A percentile compares a stretch with the other conserved stretches of the same genome.
Evolutionary conservation across 768 basidiomycete species (phyloP).

Genomic region (Boletus eberwhitei): DNA sequence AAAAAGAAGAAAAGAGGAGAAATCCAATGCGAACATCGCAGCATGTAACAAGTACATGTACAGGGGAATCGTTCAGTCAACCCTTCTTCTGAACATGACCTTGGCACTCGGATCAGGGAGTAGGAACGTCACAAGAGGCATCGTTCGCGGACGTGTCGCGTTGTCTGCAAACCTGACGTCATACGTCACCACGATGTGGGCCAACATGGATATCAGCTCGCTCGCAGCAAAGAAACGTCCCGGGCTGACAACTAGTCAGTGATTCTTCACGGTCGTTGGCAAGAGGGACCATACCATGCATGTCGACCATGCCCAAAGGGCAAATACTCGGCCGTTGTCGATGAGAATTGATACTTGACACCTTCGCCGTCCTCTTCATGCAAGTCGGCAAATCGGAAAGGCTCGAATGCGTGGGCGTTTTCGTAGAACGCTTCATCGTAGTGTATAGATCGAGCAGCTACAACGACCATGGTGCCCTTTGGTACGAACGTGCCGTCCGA

Average conservation of each 20-base stretch:
- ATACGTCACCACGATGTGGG: constrained; percentile 37
- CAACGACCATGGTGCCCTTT: constrained; percentile 26
- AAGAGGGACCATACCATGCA: too few species aligned
- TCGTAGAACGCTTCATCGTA: constrained; percentile 25
- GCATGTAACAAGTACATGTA: too few species aligned
- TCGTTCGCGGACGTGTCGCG: not conserved
- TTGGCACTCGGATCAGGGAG: not conserved
- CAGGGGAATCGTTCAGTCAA: too few species aligned
- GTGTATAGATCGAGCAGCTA: constrained; percentile 22
- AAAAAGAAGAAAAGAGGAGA: too few species aligned
- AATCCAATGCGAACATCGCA: too few species aligned
- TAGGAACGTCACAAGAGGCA: not conserved
- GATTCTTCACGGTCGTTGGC: too few species aligned
- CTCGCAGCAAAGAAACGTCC: constrained; percentile 38
- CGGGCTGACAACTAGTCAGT: too few species aligned
- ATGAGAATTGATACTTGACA: too few species aligned
- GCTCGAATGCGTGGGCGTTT: constrained; percentile 41
- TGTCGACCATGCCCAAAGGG: too few species aligned
- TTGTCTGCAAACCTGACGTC: constrained; percentile 15
- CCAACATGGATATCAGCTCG: constrained; percentile 46
- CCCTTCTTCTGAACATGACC: constrained; percentile 1
- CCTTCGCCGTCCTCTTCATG: too few species aligned
- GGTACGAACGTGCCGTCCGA: constrained; percentile 40
- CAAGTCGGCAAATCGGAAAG: too few species aligned
- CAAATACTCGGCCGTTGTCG: too few species aligned